Evolutionary conservation across 768 basidiomycete species (phyloP).

Genomic region (Trametes coccinea): DNA sequence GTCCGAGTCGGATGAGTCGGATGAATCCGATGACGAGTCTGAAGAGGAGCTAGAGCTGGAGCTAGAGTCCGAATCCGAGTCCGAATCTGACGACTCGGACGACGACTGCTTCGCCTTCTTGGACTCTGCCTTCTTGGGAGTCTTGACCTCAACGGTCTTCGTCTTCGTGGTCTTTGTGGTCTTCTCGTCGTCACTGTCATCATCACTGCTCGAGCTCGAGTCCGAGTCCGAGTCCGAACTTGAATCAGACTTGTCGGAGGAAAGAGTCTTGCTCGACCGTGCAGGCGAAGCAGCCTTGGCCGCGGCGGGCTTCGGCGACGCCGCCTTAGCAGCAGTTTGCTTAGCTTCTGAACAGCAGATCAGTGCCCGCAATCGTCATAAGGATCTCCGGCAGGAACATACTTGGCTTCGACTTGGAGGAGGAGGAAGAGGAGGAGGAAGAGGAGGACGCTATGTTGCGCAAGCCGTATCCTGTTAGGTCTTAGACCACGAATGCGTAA

Average conservation of each 20-base stretch:
- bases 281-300: constrained; percentile 14
- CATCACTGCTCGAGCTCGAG: constrained; percentile 10
- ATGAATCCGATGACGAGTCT: constrained; percentile 23
- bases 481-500: background rate
- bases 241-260: constrained; percentile 14
- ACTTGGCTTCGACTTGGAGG: constrained; percentile 6
- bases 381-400: background rate
- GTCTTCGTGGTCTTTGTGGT: background rate
- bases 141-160: constrained; percentile 1
- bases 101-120: constrained; percentile 4
- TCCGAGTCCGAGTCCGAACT: constrained; percentile 16
- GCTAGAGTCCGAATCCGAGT: constrained; percentile 16
- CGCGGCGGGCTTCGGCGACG: background rate
- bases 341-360: background rate
- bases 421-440: constrained; percentile 6
- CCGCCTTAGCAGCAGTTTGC: background rate
- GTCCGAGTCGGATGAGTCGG: constrained; percentile 29
- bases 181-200: background rate
- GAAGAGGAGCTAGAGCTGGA: background rate
- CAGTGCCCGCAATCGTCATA: background rate
- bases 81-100: constrained; percentile 21
- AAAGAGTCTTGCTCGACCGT: constrained; percentile 19
- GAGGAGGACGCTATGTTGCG: constrained; percentile 12
- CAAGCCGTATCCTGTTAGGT: constrained; percentile 3
- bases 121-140: background rate